Evolutionary conservation across 2,329 filamentous ascomycete genomes (phyloP).

Genomic region (Colletotrichum graminicola): DNA sequence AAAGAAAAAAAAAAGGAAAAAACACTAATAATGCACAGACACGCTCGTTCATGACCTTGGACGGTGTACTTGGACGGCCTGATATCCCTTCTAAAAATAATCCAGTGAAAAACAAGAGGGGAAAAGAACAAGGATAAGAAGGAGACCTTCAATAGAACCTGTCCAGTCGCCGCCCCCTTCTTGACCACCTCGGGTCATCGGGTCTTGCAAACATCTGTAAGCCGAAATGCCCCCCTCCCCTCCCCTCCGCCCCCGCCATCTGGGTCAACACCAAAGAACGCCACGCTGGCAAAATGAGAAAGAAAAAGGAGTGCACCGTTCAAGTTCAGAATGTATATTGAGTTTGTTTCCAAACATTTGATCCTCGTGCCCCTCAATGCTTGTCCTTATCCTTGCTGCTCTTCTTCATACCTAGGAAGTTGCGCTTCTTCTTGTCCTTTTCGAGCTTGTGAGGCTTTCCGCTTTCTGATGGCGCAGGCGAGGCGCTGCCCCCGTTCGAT

Average conservation of each 20-base stretch:
- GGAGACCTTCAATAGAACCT: neutral
- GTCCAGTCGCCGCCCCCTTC: neutral
- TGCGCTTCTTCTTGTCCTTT: constrained; percentile 74
- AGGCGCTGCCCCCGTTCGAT: constrained; percentile 34
- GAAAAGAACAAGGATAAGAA: neutral
- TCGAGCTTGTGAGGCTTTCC: constrained; percentile 64
- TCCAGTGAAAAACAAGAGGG: neutral
- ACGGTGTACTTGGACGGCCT: neutral
- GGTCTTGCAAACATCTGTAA: neutral
- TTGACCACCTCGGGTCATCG: neutral
- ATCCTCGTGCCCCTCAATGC: neutral
- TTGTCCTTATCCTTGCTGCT: constrained; percentile 44
- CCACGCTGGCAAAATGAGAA: constrained; percentile 23
- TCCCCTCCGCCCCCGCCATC: too few species aligned
- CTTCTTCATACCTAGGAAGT: constrained; percentile 72
- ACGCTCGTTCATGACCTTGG: neutral
- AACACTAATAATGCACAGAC: neutral
- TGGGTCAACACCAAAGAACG: constrained; percentile 28
- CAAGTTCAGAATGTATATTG: neutral
- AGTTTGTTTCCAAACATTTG: neutral
- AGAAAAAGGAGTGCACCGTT: neutral
- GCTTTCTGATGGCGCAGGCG: constrained; percentile 47
- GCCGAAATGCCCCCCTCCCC: neutral
- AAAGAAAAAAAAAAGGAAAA: too few species aligned
- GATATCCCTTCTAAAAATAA: neutral